Evolutionary conservation across 1,139 yeast species (phyloP), one percentile per base, ranked within the genome.

Genomic region (Debaryomyces sp.): DNA sequence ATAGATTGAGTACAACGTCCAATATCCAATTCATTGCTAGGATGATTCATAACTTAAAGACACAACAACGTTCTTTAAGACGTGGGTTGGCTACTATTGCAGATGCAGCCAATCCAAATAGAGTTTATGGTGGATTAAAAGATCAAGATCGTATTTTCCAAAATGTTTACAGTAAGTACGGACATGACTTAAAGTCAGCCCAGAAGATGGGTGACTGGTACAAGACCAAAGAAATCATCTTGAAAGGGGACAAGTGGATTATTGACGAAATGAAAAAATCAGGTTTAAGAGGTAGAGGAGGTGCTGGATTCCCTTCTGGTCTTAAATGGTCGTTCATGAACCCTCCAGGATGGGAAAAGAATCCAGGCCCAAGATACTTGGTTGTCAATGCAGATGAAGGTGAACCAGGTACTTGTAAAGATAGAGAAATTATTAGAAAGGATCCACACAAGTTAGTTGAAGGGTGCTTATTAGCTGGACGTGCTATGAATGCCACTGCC

Each of bases 351-450:
- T 89, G 96, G 96, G 95, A 89, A 57, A 89, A 88, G 67, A 88
- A 88, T 68, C 73, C 70, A 17, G 96, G 96, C 21, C 94, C 96
- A 54, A 81, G 96, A 66, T 89, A 89, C 66, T 78, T 89, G 55
- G 95, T 89, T 45, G 90, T 89, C 61, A 89, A 89, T 68, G 96
- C 96, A 50, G 96, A 89, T 75, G 96, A 89, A 71, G 96, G 96
- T 61, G 96, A 89, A 69, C 96, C 96, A 17, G 96, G 96, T 55
- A 89, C 96, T 46, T 89, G 96, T 73, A 89, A 89, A 72, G 96
- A 89, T 68, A 80, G 96, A 65, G 96, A 89, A 68, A 89, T 89
- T 62, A 85, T 89, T 62, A 81, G 96, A 68, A 89, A 89, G 69
- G 96, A 89, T 64, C 96, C 96, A 43, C 96, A 89, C 67, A 89